Base-by-base conservation (phyloP, 192 early-diverging fungal genomes). In the Backusella morwellensis region DNA sequence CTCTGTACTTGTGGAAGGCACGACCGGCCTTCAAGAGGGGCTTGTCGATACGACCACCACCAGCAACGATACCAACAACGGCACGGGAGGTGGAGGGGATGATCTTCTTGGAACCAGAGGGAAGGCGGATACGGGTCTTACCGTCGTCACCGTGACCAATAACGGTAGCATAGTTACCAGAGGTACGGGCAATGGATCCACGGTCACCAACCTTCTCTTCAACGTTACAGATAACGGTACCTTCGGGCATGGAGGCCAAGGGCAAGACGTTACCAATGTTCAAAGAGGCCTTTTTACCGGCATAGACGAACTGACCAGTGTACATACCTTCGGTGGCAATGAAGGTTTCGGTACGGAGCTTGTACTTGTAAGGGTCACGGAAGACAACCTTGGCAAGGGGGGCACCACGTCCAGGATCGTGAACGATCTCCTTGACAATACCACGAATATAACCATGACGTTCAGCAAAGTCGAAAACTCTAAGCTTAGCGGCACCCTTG, bases 41-140 rank as follows among this genome's bases (percentile, higher is more conserved):
- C 93, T 99, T 99, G 86, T 99, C 97, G 82, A 97, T 96, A 94
- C 97, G 95, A 82, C 97, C 97, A 90, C 97, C 97, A 83, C 96
- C 96, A 81, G 97, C 97, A 88, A 99, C 93, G 84, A 99, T 95
- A 88, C 98, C 98, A 74, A 99, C 85, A 83, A 95, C 93, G 73
- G 93, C 97, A 90, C 98, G 97, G 90, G 97, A 96, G 73, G 74
- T 88, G 50, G 92, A 92, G 87, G 92, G 88, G 79, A 99, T 81
- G 80, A 93, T 91, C 94, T 99, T 99, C 93, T 98, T 99, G 89
- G 94, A 89, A 84, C 98, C 98, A 75, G 97, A 98, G 74, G 97
- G 97, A 76, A 99, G 94, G 90, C 95, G 97, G 88, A 99, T 89
- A 82, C 97, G 95, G 87, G 98, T 98, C 85, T 91, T 94, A 83